These are phyloP conservation scores for Fusarium sp. DNA, from an alignment of 2,329 filamentous ascomycete species.

Conservation along the genomic window DNA sequence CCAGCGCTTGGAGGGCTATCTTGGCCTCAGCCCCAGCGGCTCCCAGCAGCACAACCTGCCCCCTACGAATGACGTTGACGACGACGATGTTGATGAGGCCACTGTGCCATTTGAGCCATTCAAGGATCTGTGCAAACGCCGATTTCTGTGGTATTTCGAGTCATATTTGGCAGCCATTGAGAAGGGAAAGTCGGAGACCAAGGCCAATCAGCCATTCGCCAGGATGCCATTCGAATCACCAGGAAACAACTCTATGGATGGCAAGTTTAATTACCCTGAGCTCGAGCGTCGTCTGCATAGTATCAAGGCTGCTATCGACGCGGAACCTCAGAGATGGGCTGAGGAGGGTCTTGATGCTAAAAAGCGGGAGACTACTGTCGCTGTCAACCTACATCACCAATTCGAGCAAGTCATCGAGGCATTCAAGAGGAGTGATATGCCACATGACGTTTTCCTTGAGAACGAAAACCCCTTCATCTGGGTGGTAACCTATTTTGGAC, in stretches of 20 bases:
- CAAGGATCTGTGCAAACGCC: constrained; percentile 88
- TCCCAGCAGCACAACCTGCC: constrained; percentile 51
- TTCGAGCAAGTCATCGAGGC: constrained; percentile 85
- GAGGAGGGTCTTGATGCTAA: constrained; percentile 75
- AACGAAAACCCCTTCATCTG: constrained; percentile 91
- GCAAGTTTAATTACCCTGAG: constrained; percentile 84
- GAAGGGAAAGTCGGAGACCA: constrained; percentile 74
- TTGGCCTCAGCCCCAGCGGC: constrained; percentile 74
- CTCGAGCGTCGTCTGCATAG: constrained; percentile 77
- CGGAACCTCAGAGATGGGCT: constrained; percentile 81
- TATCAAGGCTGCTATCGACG: constrained; percentile 79
- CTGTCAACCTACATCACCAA: constrained; percentile 86
- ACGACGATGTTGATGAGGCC: constrained; percentile 69
- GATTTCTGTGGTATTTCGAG: constrained; percentile 97
- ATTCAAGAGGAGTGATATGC: constrained; percentile 79
- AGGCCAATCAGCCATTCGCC: constrained; percentile 76
- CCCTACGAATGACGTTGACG: constrained; percentile 58
- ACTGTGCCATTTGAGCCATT: constrained; percentile 84
- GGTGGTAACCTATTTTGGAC: constrained; percentile 89
- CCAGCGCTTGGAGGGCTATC: constrained; percentile 84
- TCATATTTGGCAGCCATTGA: constrained; percentile 83
- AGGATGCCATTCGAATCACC: constrained; percentile 86
- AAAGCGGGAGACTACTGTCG: constrained; percentile 79
- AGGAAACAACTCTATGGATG: constrained; percentile 85
- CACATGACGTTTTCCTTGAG: constrained; percentile 82